Evolutionary conservation across 78 protist species (phyloP).

Genomic region (Dictyostelium brefeldianum): DNA sequence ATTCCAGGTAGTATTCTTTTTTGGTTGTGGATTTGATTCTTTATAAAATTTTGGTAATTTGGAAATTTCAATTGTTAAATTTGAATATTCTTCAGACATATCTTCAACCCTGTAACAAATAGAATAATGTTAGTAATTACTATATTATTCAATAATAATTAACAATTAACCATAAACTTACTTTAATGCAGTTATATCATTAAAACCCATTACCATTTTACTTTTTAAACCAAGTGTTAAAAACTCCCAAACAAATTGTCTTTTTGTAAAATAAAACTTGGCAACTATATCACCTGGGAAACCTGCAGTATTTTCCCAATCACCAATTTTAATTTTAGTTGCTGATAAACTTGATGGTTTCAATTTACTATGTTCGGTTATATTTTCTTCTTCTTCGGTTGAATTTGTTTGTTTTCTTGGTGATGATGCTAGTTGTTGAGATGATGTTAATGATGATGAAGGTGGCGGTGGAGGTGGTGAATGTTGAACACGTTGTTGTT

Average conservation of each 20-base stretch:
- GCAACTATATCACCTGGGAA: conserved; percentile 36
- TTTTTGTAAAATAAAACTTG: conserved; percentile 63
- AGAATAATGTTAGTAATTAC: not conserved
- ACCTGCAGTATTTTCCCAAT: conserved; percentile 20
- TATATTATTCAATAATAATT: not conserved
- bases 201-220: conserved; percentile 40
- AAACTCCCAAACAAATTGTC: conserved; percentile 71
- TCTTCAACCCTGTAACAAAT: conserved; percentile 15
- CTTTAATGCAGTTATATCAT: conserved; percentile 49
- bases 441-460: not conserved
- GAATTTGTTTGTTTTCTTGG: not conserved
- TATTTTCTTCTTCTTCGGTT: not conserved
- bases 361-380: conserved; percentile 13
- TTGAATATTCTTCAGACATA: not conserved
- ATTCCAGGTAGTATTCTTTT: conserved; percentile 73
- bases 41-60: conserved; percentile 62
- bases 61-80: conserved; percentile 18
- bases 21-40: conserved; percentile 76
- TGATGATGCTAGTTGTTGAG: not conserved
- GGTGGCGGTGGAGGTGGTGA: not conserved
- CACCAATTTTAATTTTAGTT: conserved; percentile 26
- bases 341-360: conserved; percentile 67
- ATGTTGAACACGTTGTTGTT: not conserved
- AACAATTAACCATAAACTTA: not conserved
- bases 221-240: conserved; percentile 21